Evolutionary conservation across 441 rosid species (phyloP).

Genomic region (Iberis amara): DNA sequence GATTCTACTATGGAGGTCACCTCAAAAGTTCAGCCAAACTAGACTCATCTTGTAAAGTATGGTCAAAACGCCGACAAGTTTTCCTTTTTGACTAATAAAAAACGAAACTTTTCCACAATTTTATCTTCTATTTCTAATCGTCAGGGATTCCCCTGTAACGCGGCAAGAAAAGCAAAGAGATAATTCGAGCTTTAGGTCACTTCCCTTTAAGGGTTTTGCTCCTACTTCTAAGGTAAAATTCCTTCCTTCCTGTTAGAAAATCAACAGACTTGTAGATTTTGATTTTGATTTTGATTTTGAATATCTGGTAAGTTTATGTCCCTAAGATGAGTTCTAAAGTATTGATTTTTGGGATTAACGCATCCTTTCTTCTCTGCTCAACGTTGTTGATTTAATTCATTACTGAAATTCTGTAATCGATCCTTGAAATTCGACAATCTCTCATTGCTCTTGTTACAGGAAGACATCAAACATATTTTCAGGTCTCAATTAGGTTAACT

Average conservation of each 20-base stretch:
- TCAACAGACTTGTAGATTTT: too few relatives aligned
- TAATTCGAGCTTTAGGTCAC: slow-evolving; percentile 17
- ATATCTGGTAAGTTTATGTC: too few relatives aligned
- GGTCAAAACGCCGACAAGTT: slow-evolving; percentile 27
- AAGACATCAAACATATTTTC: background rate
- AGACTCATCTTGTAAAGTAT: slow-evolving; percentile 18
- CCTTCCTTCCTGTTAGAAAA: too few relatives aligned
- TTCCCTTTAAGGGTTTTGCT: background rate
- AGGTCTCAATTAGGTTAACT: slow-evolving; percentile 20
- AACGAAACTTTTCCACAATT: slow-evolving; percentile 19
- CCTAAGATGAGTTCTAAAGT: too few relatives aligned
- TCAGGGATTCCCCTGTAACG: slow-evolving; percentile 31
- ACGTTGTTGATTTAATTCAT: too few relatives aligned
- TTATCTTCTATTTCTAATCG: slow-evolving; percentile 21
- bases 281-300: too few relatives aligned
- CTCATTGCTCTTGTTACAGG: slow-evolving; percentile 11
- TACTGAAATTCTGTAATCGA: too few relatives aligned
- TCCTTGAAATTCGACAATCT: background rate
- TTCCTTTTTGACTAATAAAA: slow-evolving; percentile 22
- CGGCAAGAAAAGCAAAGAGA: slow-evolving; percentile 27
- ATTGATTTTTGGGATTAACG: too few relatives aligned
- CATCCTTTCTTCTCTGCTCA: too few relatives aligned
- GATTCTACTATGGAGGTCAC: background rate
- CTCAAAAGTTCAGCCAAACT: slow-evolving; percentile 12
- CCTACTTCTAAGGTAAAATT: background rate